Conservation (phyloP, 306 rosid genomes). For the Lathyrus aphaca region DNA sequence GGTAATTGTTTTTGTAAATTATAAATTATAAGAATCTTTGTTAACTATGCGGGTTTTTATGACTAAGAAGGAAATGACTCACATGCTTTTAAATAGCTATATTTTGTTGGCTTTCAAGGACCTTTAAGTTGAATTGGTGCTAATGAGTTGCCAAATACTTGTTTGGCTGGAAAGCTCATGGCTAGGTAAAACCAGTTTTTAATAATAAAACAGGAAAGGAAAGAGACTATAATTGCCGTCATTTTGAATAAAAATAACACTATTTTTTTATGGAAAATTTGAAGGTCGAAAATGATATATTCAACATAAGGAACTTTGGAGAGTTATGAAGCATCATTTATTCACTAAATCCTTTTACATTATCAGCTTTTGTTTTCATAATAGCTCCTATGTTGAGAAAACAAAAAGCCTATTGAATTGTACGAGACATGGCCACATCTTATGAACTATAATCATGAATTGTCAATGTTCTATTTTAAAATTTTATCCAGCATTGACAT, state of each 20-base stretch:
- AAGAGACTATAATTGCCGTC: slow-evolving; percentile 7
- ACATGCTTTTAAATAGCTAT: neutral
- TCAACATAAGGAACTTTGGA: slow-evolving; percentile 2
- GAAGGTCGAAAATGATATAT: slow-evolving; percentile 2
- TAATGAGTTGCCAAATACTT: neutral
- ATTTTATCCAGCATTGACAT: too few species aligned
- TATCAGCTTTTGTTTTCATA: slow-evolving; percentile 11
- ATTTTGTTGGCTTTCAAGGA: neutral
- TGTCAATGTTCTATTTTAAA: too few species aligned
- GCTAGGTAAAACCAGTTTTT: neutral
- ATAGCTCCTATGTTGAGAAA: neutral
- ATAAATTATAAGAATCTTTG: neutral
- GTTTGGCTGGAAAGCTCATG: neutral
- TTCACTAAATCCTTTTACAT: slow-evolving; percentile 14
- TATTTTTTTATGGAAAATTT: neutral
- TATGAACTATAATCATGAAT: too few species aligned
- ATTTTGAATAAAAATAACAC: slow-evolving; percentile 6
- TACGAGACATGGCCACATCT: neutral
- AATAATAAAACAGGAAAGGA: neutral
- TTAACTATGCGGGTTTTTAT: neutral
- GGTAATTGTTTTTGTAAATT: slow-evolving; percentile 18
- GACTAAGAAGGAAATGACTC: slow-evolving; percentile 15
- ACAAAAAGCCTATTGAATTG: slow-evolving; percentile 12
- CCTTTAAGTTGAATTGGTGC: slow-evolving; percentile 19
- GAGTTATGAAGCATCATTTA: neutral